Evolutionary conservation across 176 grass and related monocot genomes (phyloP).

Genomic region (Canna indica): DNA sequence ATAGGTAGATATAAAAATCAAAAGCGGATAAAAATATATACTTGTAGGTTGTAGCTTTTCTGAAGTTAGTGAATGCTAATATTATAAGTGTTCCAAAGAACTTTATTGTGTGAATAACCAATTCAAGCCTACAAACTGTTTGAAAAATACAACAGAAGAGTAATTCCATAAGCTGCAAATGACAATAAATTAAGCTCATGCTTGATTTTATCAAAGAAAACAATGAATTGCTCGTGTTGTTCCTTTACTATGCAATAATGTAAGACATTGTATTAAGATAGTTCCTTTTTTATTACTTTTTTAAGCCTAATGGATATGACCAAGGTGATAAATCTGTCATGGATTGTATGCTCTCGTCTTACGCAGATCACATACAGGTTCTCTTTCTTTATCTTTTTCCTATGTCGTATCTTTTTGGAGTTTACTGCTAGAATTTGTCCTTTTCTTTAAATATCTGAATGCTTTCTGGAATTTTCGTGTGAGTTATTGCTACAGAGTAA

Average conservation of each 20-base stretch:
- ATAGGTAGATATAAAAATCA: no score
- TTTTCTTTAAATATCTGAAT: neutral
- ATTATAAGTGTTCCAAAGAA: no score
- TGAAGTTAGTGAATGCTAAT: no score
- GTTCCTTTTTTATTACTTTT: constrained; percentile 25
- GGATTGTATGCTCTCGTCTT: constrained; percentile 42
- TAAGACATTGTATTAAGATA: neutral
- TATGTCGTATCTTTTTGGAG: neutral
- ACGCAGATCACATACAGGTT: constrained; percentile 80
- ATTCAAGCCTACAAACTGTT: neutral
- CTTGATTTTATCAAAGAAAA: neutral
- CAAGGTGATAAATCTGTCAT: constrained; percentile 71
- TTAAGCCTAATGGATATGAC: constrained; percentile 81
- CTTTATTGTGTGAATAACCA: neutral
- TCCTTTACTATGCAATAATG: no score
- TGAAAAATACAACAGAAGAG: neutral
- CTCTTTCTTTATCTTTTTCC: neutral
- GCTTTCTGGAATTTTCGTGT: no score
- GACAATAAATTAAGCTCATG: neutral
- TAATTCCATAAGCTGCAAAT: neutral
- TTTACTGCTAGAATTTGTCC: neutral
- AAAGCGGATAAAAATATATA: no score
- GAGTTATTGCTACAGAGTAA: no score
- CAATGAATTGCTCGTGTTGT: neutral
- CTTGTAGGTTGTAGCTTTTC: no score